Evolutionary conservation across 176 grass and related monocot genomes (phyloP), one percentile per base, ranked within the genome.

Genomic region (Alloteropsis semialata): DNA sequence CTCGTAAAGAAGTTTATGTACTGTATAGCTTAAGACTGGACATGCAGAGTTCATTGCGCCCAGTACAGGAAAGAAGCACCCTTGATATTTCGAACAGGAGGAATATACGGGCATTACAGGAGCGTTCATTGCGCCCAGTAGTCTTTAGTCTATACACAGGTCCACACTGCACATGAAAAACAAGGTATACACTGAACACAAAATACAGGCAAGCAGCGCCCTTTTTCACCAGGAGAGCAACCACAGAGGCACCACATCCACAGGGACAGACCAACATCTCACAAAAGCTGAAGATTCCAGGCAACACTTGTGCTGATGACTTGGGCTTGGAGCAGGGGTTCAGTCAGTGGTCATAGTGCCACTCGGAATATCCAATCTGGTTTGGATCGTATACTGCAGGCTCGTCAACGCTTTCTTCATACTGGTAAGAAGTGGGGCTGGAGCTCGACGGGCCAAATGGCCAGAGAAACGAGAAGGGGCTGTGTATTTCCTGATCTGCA

Each of bases 381-480:
- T 69, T 67, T 34, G 81, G 81, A 57, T 93, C 89, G 13, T 82
- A 82, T 13, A 82, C 85, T 11, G 75, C 48, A 84, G 84, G 88
- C 73, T 79, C 85, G 41, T 80, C 79, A 59, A 78, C 73, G 10
- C 2, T 75, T 25, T 76, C 62, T 61, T 84, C 69, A 5, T 79
- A 54, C 60, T 83, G 69, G 39, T 80, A 72, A 57, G 85, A 51
- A 62, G 70, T 71, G 5, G 89, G 79, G 63, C 43, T 57, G n/a
- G 82, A 66, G 46, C 30, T 75, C 21, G 91, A 86, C 10, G 65
- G 72, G 62, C 74, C 86, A 60, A 90, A 93, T 33, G 91, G 93
- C 91, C 91, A 93, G 28, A 84, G 72, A 79, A 81, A 89, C 7
- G 96, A 92, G 76, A 81, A 89, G 13, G 64, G 29, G 76, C 70